Evolutionary conservation across 1,284 basidiomycete species (phyloP).

Genomic region (Microbotryum violaceum): DNA sequence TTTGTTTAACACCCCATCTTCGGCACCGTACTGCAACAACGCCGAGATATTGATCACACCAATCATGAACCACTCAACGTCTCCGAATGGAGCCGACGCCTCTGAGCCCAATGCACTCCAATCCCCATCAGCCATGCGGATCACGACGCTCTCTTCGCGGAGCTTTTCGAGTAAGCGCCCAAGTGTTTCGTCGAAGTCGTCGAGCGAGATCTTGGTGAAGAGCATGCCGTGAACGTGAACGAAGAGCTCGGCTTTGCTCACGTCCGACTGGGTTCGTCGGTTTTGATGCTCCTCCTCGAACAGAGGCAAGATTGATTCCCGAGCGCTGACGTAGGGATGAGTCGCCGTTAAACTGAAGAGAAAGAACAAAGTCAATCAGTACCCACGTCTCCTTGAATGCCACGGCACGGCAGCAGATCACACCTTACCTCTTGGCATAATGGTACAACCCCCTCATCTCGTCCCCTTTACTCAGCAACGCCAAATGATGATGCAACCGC

Average conservation of each 20-base stretch:
- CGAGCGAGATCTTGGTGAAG: conserved; percentile 86
- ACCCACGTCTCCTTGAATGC: conserved; percentile 42
- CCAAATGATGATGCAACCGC: conserved; percentile 90
- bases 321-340: conserved; percentile 75
- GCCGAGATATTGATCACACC: conserved; percentile 72
- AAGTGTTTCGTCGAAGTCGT: conserved; percentile 74
- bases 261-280: conserved; percentile 54
- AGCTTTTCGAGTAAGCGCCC: conserved; percentile 79
- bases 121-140: conserved; percentile 5
- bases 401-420: conserved; percentile 9
- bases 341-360: conserved; percentile 58
- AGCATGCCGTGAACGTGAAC: conserved; percentile 90
- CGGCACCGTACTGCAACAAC: conserved; percentile 80
- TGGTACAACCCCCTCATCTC: conserved; percentile 85
- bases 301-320: conserved; percentile 75
- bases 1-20: conserved; percentile 55
- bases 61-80: conserved; percentile 95
- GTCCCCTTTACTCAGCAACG: conserved; percentile 72
- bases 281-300: conserved; percentile 67
- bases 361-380: neutral
- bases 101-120: conserved; percentile 45
- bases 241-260: conserved; percentile 71
- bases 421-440: conserved; percentile 78
- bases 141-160: conserved; percentile 48
- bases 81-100: conserved; percentile 50